Conservation (phyloP, 2,329 filamentous ascomycete species). For the Fusarium stilboides region DNA sequence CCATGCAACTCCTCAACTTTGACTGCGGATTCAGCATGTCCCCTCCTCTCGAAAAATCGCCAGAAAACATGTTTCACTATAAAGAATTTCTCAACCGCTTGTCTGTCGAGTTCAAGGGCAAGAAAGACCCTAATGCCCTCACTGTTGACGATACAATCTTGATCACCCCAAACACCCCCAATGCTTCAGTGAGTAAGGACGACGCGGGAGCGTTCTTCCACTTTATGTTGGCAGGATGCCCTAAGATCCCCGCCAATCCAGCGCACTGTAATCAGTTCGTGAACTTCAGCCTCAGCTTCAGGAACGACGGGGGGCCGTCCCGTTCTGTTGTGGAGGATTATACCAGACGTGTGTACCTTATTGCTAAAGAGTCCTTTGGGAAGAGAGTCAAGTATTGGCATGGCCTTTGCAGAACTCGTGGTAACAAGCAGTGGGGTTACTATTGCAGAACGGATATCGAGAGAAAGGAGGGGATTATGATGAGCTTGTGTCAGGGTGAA, state of each 20-base stretch:
- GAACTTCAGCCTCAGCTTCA: not conserved
- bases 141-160: not conserved
- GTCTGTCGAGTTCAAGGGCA: not conserved
- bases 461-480: not conserved
- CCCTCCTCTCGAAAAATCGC: not conserved
- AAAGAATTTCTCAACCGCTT: not conserved
- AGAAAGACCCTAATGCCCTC: not conserved
- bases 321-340: not conserved
- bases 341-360: not conserved
- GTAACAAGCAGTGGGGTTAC: conserved; percentile 11
- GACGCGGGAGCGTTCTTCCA: not conserved
- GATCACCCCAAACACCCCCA: not conserved
- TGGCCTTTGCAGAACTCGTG: not conserved
- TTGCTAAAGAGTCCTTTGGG: not conserved
- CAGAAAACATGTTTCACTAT: not conserved
- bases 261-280: conserved; percentile 1
- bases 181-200: not conserved
- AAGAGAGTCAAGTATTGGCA: not conserved
- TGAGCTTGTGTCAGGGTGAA: rapidly evolving
- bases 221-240: not conserved
- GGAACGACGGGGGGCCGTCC: rapidly evolving
- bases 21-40: conserved; percentile 15
- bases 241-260: conserved; percentile 9
- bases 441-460: not conserved
- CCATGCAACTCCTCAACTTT: not conserved